Percentiles rank a stretch among this genome's conserved stretches.
phyloP scores from a whole-genome alignment of 2,329 filamentous ascomycete genomes.

The Exophiala alcalophila region DNA sequence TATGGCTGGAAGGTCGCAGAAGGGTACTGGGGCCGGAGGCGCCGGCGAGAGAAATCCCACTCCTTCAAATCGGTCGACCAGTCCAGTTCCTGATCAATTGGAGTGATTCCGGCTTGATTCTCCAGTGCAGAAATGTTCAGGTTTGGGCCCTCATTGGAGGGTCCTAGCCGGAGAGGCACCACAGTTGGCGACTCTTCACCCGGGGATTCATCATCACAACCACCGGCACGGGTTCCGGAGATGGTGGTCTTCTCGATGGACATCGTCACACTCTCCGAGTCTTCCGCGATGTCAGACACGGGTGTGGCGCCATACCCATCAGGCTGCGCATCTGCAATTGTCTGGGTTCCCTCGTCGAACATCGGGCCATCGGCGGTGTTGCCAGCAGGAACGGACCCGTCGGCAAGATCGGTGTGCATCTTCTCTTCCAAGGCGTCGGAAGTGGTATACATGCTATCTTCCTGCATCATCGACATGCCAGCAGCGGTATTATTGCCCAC shows the following conservation, averaged over 20 bases:
- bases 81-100: constrained; percentile 26
- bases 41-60: constrained; percentile 28
- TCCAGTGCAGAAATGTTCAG: not conserved
- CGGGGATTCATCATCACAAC: not conserved
- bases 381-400: not conserved
- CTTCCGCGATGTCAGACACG: not conserved
- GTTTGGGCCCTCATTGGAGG: constrained; percentile 2
- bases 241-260: not conserved
- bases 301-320: not conserved
- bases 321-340: constrained; percentile 1
- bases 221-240: not conserved
- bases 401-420: constrained; percentile 6
- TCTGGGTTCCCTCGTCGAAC: constrained; percentile 7
- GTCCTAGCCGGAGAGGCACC: constrained; percentile 6
- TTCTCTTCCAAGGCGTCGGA: constrained; percentile 12
- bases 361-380: not conserved
- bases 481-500: constrained; percentile 28
- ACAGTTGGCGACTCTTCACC: constrained; percentile 1
- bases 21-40: constrained; percentile 65
- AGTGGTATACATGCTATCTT: constrained; percentile 27
- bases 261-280: not conserved
- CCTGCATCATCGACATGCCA: constrained; percentile 30
- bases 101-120: constrained; percentile 13
- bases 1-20: constrained; percentile 84
- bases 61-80: constrained; percentile 17